Percentiles rank a stretch among this genome's conserved stretches.
phyloP scores from a whole-genome alignment of 768 basidiomycete genomes.

The Mycena rosella region DNA sequence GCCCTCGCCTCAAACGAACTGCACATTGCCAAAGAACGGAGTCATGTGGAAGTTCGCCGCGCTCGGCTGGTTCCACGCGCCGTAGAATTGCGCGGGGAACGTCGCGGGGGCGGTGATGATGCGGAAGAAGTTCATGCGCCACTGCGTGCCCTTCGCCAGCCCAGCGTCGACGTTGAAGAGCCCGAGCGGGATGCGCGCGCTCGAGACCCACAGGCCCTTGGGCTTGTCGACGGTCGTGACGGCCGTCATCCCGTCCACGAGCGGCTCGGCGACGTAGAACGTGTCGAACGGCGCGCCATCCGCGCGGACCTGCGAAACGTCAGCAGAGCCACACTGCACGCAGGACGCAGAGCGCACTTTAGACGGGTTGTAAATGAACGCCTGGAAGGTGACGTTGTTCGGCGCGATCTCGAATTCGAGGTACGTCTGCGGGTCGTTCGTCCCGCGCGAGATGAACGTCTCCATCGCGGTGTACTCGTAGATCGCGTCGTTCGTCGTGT shows the following conservation, averaged over 20 bases:
- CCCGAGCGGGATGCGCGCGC: slow-evolving; percentile 33
- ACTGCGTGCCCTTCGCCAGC: slow-evolving; percentile 28
- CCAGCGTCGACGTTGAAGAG: slow-evolving; percentile 35
- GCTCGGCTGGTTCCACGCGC: slow-evolving; percentile 33
- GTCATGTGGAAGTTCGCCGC: slow-evolving; percentile 32
- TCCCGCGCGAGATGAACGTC: slow-evolving; percentile 31
- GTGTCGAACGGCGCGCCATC: slow-evolving; percentile 29
- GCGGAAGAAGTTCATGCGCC: slow-evolving; percentile 38
- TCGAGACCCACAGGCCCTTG: slow-evolving; percentile 29
- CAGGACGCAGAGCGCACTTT: slow-evolving; percentile 9
- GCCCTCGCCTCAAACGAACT: too few relatives aligned
- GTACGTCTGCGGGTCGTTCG: slow-evolving; percentile 23
- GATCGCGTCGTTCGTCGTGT: slow-evolving; percentile 27
- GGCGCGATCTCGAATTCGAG: slow-evolving; percentile 34
- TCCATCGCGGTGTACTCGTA: slow-evolving; percentile 34
- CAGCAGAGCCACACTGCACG: neutral
- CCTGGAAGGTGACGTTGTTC: slow-evolving; percentile 35
- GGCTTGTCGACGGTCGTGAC: slow-evolving; percentile 28
- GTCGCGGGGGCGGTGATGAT: slow-evolving; percentile 27
- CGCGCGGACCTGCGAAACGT: slow-evolving; percentile 26
- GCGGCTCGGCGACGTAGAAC: slow-evolving; percentile 24
- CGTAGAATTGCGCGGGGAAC: slow-evolving; percentile 34
- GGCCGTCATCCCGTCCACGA: slow-evolving; percentile 32
- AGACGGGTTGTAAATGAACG: slow-evolving; percentile 36
- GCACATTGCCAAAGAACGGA: slow-evolving; percentile 21